A percentile compares a stretch with the other conserved stretches of the same genome.
These are phyloP conservation scores for Acanthamoeba culbertsoni DNA, from an alignment of 208 protist species.

Conservation along the genomic window DNA sequence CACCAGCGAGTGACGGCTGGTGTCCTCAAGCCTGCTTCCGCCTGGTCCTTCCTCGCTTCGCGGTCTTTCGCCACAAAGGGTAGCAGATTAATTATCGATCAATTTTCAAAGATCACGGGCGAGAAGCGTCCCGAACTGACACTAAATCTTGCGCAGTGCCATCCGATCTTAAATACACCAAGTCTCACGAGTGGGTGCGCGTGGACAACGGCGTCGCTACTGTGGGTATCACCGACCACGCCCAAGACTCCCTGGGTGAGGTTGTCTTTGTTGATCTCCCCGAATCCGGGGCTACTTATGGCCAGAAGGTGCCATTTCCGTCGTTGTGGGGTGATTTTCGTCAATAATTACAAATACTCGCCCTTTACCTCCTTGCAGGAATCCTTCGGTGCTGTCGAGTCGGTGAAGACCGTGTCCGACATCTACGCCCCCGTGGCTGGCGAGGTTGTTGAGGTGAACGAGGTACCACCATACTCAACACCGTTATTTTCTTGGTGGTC, in stretches of 20 bases:
- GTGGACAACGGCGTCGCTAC: constrained; percentile 62
- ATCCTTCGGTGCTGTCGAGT: constrained; percentile 72
- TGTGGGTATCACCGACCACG: constrained; percentile 79
- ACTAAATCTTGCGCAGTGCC: background rate
- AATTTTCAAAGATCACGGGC: background rate
- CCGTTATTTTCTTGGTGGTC: background rate
- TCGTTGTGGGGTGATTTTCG: no score
- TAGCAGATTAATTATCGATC: background rate
- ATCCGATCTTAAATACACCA: constrained; percentile 44
- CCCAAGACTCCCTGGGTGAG: constrained; percentile 79
- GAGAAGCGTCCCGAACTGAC: no score
- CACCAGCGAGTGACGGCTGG: background rate
- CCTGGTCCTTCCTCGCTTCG: background rate
- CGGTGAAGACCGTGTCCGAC: constrained; percentile 79
- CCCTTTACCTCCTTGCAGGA: background rate
- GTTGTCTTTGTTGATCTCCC: constrained; percentile 82
- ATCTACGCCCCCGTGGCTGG: constrained; percentile 78
- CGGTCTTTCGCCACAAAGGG: background rate
- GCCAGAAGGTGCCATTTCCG: background rate
- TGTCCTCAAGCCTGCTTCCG: background rate
- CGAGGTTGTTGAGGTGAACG: constrained; percentile 67
- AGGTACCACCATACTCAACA: background rate
- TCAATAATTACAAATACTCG: no score
- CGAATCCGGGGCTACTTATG: constrained; percentile 60
- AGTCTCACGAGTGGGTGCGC: constrained; percentile 49